Conservation (phyloP, 2,329 filamentous ascomycete species). For the Cyphellophora attinorum region DNA sequence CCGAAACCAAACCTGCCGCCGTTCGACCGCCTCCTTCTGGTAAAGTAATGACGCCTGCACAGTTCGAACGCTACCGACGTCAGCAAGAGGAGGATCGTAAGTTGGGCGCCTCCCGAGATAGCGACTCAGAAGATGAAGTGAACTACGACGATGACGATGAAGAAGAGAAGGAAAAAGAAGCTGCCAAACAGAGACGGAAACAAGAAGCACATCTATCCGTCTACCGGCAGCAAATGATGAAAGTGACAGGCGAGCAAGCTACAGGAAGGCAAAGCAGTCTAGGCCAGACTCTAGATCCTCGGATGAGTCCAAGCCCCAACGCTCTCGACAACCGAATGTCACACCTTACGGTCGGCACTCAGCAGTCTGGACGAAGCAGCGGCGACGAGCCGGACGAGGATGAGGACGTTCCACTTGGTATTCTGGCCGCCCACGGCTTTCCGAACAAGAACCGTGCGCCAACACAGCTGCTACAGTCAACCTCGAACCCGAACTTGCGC, state of each 20-base stretch:
- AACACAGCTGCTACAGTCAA: constrained; percentile 52
- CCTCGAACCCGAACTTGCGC: constrained; percentile 60
- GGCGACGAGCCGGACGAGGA: constrained; percentile 58
- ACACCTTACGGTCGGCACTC: constrained; percentile 23
- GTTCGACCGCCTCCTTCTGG: constrained; percentile 30
- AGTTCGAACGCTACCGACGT: constrained; percentile 73
- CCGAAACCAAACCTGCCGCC: constrained; percentile 26
- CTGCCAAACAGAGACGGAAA: constrained; percentile 69
- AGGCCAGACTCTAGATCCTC: constrained; percentile 49
- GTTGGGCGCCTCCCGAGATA: constrained; percentile 37
- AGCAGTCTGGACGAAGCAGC: constrained; percentile 29
- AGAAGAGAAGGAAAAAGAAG: constrained; percentile 60
- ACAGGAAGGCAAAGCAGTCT: constrained; percentile 16
- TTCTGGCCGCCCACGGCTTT: constrained; percentile 81
- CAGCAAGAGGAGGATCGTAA: constrained; percentile 59
- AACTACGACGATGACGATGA: constrained; percentile 70
- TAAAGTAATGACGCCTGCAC: constrained; percentile 82
- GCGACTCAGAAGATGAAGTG: constrained; percentile 49
- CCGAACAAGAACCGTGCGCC: constrained; percentile 69
- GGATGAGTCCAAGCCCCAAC: constrained; percentile 8
- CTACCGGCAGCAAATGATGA: constrained; percentile 94
- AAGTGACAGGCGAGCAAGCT: constrained; percentile 69
- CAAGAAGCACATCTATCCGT: constrained; percentile 85
- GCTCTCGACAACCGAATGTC: constrained; percentile 26
- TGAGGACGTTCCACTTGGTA: constrained; percentile 77